These are phyloP conservation scores for Rhodosporidiobolus odoratus DNA, from an alignment of 768 basidiomycete species.

Conservation along the genomic window DNA sequence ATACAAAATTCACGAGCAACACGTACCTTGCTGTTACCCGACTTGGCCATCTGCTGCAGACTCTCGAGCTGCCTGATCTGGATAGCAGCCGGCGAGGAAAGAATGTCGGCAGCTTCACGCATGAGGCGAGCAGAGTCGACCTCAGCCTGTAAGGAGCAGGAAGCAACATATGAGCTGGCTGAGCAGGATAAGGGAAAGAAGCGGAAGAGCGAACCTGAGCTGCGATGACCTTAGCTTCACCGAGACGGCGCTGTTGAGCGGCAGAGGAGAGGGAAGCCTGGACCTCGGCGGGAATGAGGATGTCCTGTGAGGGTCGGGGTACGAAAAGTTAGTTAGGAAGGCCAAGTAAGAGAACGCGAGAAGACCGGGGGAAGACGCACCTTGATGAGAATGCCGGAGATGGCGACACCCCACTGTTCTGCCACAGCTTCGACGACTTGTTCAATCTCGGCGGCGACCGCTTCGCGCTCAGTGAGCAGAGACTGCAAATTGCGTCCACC, in stretches of 20 bases:
- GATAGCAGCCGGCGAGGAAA: conserved; percentile 80
- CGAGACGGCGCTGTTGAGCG: conserved; percentile 93
- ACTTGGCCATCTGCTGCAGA: conserved; percentile 87
- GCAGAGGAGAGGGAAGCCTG: conserved; percentile 87
- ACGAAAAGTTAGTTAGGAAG: not conserved
- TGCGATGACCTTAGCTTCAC: conserved; percentile 93
- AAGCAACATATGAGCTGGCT: no score
- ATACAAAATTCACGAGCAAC: not conserved
- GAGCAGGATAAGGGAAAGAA: not conserved
- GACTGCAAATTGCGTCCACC: conserved; percentile 91
- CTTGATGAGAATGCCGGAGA: conserved; percentile 33
- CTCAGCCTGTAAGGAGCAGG: not conserved
- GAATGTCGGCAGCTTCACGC: conserved; percentile 18
- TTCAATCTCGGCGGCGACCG: conserved; percentile 91
- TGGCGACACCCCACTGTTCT: conserved; percentile 76
- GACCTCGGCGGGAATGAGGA: conserved; percentile 85
- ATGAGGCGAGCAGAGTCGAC: conserved; percentile 18
- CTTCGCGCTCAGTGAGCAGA: conserved; percentile 94
- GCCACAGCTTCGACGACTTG: conserved; percentile 72
- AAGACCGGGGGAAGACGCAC: conserved; percentile 22
- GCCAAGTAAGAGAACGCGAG: not conserved
- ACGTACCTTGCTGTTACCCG: conserved; percentile 42
- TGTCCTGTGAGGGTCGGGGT: conserved; percentile 56
- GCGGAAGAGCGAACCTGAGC: conserved; percentile 59
- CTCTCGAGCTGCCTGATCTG: conserved; percentile 96